Evolutionary conservation across 225 moss, liverwort and hornwort species (phyloP).

Genomic region (Climacium dendroides): DNA sequence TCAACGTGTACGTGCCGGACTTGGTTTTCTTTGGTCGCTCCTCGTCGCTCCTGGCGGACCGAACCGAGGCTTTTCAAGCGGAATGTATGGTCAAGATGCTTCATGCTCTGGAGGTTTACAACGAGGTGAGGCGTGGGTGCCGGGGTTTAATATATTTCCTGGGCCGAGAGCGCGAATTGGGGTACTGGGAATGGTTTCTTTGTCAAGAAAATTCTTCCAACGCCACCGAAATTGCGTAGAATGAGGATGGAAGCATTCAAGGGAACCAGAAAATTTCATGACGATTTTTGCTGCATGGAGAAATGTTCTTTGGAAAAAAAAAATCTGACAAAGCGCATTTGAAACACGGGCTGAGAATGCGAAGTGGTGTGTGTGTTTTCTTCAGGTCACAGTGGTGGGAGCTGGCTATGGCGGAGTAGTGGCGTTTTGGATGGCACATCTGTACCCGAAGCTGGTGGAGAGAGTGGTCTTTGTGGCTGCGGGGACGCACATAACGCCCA

Average conservation of each 20-base stretch:
- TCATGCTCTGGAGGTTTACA: background rate
- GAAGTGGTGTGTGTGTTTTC: background rate
- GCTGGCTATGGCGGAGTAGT: conserved; percentile 72
- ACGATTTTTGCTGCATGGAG: background rate
- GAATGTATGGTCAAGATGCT: conserved; percentile 24
- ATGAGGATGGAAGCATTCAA: background rate
- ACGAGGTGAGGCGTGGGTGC: background rate
- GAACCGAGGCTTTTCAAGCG: conserved; percentile 62
- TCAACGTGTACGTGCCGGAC: conserved; percentile 64
- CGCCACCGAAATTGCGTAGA: background rate
- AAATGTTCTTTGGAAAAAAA: background rate
- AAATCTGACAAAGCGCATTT: background rate
- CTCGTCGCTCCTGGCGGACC: conserved; percentile 10
- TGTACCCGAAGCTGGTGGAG: conserved; percentile 48
- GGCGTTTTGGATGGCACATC: conserved; percentile 68
- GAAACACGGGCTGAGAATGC: background rate
- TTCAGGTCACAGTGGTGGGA: conserved; percentile 49
- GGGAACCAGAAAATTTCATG: background rate
- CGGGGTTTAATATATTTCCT: too few relatives aligned
- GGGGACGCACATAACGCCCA: conserved; percentile 29
- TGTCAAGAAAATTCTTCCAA: too few relatives aligned
- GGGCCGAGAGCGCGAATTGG: background rate
- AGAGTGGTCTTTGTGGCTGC: conserved; percentile 42
- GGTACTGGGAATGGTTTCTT: background rate
- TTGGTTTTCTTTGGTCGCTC: conserved; percentile 64